Evolutionary conservation across 257 asterid genomes (phyloP).

Genomic region (Handroanthus guayacan): DNA sequence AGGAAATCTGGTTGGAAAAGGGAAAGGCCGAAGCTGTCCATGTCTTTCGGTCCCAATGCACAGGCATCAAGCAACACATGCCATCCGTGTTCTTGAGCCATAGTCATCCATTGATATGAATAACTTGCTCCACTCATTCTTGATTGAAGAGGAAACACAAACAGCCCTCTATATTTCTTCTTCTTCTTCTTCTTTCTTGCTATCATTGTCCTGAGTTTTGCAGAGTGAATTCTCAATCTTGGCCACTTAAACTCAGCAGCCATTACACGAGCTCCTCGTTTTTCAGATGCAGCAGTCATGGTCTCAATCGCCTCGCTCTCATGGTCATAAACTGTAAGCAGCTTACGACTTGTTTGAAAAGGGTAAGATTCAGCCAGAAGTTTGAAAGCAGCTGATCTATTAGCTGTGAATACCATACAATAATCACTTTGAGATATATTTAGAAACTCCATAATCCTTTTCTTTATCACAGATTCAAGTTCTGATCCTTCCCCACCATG

Average conservation of each 20-base stretch:
- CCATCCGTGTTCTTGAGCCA: conserved; percentile 93
- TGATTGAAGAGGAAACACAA: conserved; percentile 93
- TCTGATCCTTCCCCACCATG: conserved; percentile 66
- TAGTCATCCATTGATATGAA: conserved; percentile 91
- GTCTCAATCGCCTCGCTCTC: conserved; percentile 79
- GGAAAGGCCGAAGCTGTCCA: conserved; percentile 88
- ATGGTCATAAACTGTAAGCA: conserved; percentile 82
- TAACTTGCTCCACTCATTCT: conserved; percentile 80
- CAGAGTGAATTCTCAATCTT: conserved; percentile 65
- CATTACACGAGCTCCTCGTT: conserved; percentile 67
- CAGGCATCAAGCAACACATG: conserved; percentile 91
- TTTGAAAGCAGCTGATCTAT: conserved; percentile 82
- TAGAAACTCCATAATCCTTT: conserved; percentile 73
- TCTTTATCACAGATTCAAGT: conserved; percentile 71
- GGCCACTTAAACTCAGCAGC: conserved; percentile 97
- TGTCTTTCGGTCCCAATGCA: conserved; percentile 86
- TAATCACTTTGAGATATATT: conserved; percentile 71
- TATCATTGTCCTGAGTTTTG: conserved; percentile 60
- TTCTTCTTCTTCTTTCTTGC: conserved; percentile 53
- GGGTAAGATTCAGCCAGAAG: conserved; percentile 90
- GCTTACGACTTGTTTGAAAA: conserved; percentile 58
- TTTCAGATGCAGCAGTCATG: conserved; percentile 63
- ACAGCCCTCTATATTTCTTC: conserved; percentile 62
- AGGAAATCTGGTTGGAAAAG: conserved; percentile 84
- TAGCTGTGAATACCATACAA: conserved; percentile 80